phyloP scores from a whole-genome alignment of 2,329 filamentous ascomycete genomes.

The Colletotrichum camelliae region DNA sequence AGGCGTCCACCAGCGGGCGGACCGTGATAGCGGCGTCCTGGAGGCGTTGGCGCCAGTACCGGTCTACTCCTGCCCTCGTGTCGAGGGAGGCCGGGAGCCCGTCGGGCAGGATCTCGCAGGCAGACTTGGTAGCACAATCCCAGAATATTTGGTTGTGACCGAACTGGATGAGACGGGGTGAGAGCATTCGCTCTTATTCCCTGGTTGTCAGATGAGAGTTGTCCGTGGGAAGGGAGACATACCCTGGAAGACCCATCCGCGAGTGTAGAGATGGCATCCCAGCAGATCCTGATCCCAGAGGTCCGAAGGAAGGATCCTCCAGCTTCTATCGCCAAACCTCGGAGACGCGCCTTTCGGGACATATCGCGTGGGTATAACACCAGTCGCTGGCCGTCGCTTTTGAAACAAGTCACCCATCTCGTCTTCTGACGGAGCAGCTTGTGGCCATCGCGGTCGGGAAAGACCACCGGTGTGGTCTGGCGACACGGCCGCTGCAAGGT shows the following conservation, averaged over 20 bases:
- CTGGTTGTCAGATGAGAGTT: neutral
- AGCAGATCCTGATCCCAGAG: neutral
- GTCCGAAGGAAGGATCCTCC: neutral
- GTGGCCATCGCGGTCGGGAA: neutral
- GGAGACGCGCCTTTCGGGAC: neutral
- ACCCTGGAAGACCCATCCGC: slow-evolving; percentile 18
- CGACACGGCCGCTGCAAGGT: slow-evolving; percentile 22
- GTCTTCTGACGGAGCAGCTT: slow-evolving; percentile 16
- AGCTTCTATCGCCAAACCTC: neutral
- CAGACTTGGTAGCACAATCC: slow-evolving; percentile 27
- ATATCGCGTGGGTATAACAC: neutral
- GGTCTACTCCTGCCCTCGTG: neutral
- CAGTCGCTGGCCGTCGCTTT: neutral
- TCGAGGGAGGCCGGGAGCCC: slow-evolving; percentile 21
- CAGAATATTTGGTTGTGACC: slow-evolving; percentile 24
- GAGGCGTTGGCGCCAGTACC: neutral
- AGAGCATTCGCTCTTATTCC: slow-evolving; percentile 21
- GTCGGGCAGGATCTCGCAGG: slow-evolving; percentile 22
- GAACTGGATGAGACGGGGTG: slow-evolving; percentile 27
- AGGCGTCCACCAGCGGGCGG: neutral
- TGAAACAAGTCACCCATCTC: neutral
- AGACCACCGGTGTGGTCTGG: neutral
- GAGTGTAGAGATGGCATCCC: neutral
- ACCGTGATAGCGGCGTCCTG: neutral
- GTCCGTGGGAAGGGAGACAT: neutral